These are phyloP conservation scores for Verruconis gallopava DNA, from an alignment of 2,329 filamentous ascomycete species.

Conservation along the genomic window DNA sequence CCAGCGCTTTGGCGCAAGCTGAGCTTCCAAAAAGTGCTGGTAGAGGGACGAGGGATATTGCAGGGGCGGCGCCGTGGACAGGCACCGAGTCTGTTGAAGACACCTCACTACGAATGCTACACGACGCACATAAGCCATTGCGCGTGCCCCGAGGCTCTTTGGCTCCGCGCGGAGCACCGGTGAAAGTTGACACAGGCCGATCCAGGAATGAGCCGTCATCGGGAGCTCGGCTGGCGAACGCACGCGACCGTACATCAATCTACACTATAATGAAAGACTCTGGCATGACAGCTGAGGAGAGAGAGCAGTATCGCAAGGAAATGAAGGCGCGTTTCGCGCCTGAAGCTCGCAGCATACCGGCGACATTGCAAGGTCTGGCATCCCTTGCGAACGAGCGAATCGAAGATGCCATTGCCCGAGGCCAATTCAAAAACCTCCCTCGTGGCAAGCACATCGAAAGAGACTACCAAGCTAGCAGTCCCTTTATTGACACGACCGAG, in stretches of 20 bases:
- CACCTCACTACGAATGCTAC: slow-evolving; percentile 65
- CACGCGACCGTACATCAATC: slow-evolving; percentile 43
- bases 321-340: slow-evolving; percentile 72
- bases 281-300: slow-evolving; percentile 55
- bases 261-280: slow-evolving; percentile 42
- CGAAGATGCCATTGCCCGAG: slow-evolving; percentile 82
- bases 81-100: slow-evolving; percentile 65
- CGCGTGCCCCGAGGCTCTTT: slow-evolving; percentile 13
- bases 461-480: slow-evolving; percentile 71
- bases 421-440: slow-evolving; percentile 76
- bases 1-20: slow-evolving; percentile 39
- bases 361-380: slow-evolving; percentile 62
- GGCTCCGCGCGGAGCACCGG: slow-evolving; percentile 26
- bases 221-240: slow-evolving; percentile 41
- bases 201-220: slow-evolving; percentile 29
- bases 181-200: slow-evolving; percentile 30
- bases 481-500: slow-evolving; percentile 91
- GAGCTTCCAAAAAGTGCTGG: slow-evolving; percentile 49
- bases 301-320: slow-evolving; percentile 56
- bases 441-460: slow-evolving; percentile 67
- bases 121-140: slow-evolving; percentile 45
- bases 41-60: slow-evolving; percentile 53
- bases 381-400: slow-evolving; percentile 84
- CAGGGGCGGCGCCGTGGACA: slow-evolving; percentile 59
- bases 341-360: slow-evolving; percentile 58